These are phyloP conservation scores for Botrytis medusae DNA, from an alignment of 2,329 filamentous ascomycete species.

Conservation along the genomic window DNA sequence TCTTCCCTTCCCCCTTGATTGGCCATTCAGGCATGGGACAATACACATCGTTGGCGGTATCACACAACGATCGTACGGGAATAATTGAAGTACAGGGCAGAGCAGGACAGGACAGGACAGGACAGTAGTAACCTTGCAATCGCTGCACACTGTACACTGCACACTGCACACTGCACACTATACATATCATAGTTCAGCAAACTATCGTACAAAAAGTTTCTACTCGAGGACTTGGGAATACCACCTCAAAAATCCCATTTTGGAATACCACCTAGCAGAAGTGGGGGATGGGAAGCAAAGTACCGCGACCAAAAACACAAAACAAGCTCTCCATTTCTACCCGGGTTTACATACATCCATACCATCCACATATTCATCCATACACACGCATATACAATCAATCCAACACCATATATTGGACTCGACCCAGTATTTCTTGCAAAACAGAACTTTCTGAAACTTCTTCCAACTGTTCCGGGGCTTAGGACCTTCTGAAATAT, in stretches of 20 bases:
- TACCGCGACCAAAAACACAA: neutral
- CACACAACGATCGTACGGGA: conserved; percentile 17
- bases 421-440: neutral
- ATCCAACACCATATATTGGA: neutral
- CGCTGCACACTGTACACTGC: neutral
- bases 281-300: conserved; percentile 3
- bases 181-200: neutral
- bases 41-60: conserved; percentile 13
- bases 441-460: conserved; percentile 9
- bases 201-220: neutral
- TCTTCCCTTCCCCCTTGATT: neutral
- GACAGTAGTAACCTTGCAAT: conserved; percentile 12
- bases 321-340: neutral
- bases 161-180: neutral
- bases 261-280: conserved; percentile 7
- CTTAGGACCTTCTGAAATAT: neutral
- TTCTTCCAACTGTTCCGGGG: neutral
- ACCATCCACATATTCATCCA: neutral
- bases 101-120: neutral
- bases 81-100: neutral
- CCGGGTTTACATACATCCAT: neutral
- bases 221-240: neutral
- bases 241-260: neutral
- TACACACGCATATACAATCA: neutral
- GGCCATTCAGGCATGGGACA: neutral